A percentile compares a stretch with the other conserved stretches of the same genome.
These are phyloP conservation scores for Puccinia triticina DNA, from an alignment of 1,284 basidiomycete genomes.

Conservation along the genomic window DNA sequence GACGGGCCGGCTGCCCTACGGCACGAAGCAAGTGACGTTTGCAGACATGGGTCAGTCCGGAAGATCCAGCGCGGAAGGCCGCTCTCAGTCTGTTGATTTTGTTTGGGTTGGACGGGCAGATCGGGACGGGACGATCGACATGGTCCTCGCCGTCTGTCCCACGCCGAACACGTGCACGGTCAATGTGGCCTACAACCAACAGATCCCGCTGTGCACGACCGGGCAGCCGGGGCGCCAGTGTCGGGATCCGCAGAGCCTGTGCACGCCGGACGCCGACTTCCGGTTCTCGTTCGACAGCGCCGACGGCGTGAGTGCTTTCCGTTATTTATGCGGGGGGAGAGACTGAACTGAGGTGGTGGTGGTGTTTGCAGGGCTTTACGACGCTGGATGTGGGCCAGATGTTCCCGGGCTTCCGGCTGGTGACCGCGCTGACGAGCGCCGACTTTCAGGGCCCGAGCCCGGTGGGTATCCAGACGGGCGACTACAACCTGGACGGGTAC, in stretches of 20 bases:
- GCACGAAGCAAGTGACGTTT: constrained; percentile 79
- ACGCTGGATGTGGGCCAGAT: constrained; percentile 71
- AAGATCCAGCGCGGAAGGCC: too few relatives aligned
- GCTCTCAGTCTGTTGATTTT: not conserved
- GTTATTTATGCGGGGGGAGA: not conserved
- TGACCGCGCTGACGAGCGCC: constrained; percentile 67
- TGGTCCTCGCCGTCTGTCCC: constrained; percentile 84
- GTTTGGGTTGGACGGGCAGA: constrained; percentile 64
- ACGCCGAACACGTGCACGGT: constrained; percentile 72
- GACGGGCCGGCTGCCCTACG: constrained; percentile 72
- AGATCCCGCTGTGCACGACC: constrained; percentile 75
- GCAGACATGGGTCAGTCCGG: constrained; percentile 78
- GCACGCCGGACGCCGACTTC: constrained; percentile 78
- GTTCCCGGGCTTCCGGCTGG: constrained; percentile 62
- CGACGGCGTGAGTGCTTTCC: constrained; percentile 7
- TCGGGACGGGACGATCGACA: constrained; percentile 92
- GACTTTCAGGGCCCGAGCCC: constrained; percentile 68
- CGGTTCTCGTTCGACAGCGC: constrained; percentile 66
- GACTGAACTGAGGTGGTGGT: constrained; percentile 12
- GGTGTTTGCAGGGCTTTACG: constrained; percentile 67
- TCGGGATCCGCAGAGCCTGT: constrained; percentile 77
- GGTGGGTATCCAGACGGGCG: constrained; percentile 78
- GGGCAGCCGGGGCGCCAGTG: constrained; percentile 63
- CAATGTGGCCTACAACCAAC: constrained; percentile 91
- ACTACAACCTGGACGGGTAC: constrained; percentile 91